Percentiles rank a stretch among this genome's conserved stretches.
Conservation (phyloP, 352 stramenopile genomes). For the Phytopythium aichiense region DNA sequence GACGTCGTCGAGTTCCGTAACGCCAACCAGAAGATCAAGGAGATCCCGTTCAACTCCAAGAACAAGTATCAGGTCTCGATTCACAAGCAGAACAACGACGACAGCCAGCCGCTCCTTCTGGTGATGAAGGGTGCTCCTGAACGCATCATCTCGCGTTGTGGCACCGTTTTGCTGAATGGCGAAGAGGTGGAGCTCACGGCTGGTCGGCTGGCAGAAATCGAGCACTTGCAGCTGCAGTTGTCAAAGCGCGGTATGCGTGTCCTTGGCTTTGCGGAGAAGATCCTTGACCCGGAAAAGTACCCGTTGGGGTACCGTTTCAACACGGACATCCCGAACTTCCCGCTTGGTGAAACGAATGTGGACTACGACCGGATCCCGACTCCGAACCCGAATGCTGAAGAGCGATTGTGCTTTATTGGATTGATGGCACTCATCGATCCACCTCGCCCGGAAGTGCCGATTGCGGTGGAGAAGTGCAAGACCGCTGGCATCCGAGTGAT, state of each 20-base stretch:
- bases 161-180: conserved; percentile 62
- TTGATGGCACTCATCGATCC: conserved; percentile 96
- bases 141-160: conserved; percentile 91
- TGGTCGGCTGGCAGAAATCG: conserved; percentile 76
- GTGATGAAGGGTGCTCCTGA: conserved; percentile 97
- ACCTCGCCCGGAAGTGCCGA: conserved; percentile 84
- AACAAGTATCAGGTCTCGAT: conserved; percentile 87
- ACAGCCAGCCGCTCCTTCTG: conserved; percentile 53
- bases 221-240: conserved; percentile 40
- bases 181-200: conserved; percentile 66
- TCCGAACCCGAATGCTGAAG: conserved; percentile 65
- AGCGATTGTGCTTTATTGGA: conserved; percentile 89
- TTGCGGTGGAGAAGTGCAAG: conserved; percentile 90
- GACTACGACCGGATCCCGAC: conserved; percentile 41
- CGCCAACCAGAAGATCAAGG: conserved; percentile 54
- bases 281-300: conserved; percentile 41
- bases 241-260: conserved; percentile 67
- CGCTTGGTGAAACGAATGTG: conserved; percentile 56
- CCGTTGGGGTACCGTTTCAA: conserved; percentile 56
- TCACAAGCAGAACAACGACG: conserved; percentile 76
- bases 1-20: conserved; percentile 21
- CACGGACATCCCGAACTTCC: conserved; percentile 83
- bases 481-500: conserved; percentile 91
- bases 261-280: conserved; percentile 52
- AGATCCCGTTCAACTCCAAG: conserved; percentile 83